Evolutionary conservation across 148 eudicot genomes (phyloP).

Genomic region (Dysphania ambrosioides): DNA sequence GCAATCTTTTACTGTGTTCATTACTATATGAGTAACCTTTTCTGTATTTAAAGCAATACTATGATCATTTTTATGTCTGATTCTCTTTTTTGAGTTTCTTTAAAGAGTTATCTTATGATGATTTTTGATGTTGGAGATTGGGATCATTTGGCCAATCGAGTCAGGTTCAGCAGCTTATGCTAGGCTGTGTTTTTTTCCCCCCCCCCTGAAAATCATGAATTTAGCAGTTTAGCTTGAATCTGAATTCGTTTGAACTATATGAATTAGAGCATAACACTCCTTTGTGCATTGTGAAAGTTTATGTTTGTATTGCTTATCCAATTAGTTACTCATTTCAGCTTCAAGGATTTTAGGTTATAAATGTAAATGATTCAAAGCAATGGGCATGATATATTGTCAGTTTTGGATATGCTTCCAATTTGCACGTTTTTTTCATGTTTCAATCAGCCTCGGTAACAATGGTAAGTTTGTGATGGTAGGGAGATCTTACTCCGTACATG

Average conservation of each 20-base stretch:
- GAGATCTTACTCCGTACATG: too few relatives aligned
- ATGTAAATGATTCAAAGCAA: neutral
- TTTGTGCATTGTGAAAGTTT: neutral
- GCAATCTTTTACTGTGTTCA: neutral
- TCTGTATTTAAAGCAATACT: neutral
- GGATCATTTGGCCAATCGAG: neutral
- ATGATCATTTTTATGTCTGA: neutral
- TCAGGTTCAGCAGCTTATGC: neutral
- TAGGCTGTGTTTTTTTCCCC: neutral
- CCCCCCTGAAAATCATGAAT: neutral
- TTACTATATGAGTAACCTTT: neutral
- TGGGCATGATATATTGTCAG: neutral
- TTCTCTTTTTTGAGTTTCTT: neutral
- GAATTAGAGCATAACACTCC: neutral
- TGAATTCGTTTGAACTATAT: neutral
- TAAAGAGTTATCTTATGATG: neutral
- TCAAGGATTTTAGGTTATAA: neutral
- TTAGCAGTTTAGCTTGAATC: neutral
- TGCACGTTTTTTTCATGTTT: neutral
- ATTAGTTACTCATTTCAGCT: neutral
- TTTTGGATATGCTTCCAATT: neutral
- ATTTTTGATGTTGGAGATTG: neutral
- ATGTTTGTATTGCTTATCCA: neutral
- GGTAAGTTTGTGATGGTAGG: neutral
- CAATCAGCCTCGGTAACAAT: neutral